These are phyloP conservation scores for Scutellaria galericulata DNA, from an alignment of 257 asterid genomes.

Conservation along the genomic window DNA sequence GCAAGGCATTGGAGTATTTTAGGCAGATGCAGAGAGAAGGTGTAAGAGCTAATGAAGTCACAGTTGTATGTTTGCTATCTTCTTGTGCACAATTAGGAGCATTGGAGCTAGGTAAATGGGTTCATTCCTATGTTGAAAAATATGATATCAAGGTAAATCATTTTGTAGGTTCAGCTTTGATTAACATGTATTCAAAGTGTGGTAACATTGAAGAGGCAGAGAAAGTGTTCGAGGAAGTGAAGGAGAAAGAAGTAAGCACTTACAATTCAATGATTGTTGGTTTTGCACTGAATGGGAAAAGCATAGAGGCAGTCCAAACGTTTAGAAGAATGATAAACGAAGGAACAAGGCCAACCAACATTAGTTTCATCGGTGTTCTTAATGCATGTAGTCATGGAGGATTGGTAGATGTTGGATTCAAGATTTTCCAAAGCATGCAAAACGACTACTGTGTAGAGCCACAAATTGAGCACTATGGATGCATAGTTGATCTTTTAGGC, in stretches of 20 bases:
- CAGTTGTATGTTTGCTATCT: conserved; percentile 56
- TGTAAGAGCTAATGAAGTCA: conserved; percentile 55
- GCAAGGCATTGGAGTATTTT: conserved; percentile 51
- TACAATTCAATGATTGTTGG: conserved; percentile 60
- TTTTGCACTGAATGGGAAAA: conserved; percentile 56
- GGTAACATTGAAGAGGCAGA: conserved; percentile 58
- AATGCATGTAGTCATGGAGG: conserved; percentile 67
- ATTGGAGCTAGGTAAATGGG: conserved; percentile 60
- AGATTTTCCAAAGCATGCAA: conserved; percentile 50
- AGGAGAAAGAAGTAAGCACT: conserved; percentile 50
- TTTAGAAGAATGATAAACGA: conserved; percentile 46
- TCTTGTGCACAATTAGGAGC: conserved; percentile 65
- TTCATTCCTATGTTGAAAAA: conserved; percentile 50
- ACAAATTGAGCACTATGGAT: conserved; percentile 58
- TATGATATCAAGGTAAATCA: conserved; percentile 44
- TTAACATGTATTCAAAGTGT: conserved; percentile 60
- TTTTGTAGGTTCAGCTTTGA: conserved; percentile 57
- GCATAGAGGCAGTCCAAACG: conserved; percentile 44
- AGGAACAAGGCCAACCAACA: conserved; percentile 49
- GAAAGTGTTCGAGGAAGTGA: conserved; percentile 40
- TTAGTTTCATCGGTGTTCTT: conserved; percentile 54
- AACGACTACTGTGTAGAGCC: conserved; percentile 42
- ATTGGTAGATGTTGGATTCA: conserved; percentile 46
- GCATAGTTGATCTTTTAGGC: conserved; percentile 66
- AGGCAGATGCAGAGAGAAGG: conserved; percentile 57